phyloP scores from a whole-genome alignment of 2,329 filamentous ascomycete species.

The Cryphonectria nitschkei region DNA sequence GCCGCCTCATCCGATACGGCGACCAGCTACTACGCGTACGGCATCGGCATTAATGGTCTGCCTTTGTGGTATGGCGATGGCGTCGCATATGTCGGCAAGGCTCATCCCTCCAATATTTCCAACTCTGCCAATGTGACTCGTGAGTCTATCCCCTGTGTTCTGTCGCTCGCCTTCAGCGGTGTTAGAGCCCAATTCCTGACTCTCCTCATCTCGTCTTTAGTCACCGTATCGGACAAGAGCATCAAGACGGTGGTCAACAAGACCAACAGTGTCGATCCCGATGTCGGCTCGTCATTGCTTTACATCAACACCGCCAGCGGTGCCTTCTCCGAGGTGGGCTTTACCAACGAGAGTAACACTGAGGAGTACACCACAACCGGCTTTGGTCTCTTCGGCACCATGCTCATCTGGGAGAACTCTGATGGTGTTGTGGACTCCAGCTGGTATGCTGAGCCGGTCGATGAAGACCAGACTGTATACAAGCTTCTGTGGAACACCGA shows the following conservation, averaged over 20 bases:
- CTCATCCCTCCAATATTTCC: not conserved
- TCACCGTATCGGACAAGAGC: not conserved
- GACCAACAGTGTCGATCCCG: not conserved
- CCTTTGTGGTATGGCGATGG: slow-evolving; percentile 9
- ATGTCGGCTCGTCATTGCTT: not conserved
- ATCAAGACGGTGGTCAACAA: not conserved
- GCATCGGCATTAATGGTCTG: not conserved
- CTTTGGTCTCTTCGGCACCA: not conserved
- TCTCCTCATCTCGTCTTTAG: not conserved
- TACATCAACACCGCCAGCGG: slow-evolving; percentile 7
- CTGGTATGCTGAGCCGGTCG: slow-evolving; percentile 1
- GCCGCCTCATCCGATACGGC: not conserved
- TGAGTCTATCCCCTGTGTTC: not conserved
- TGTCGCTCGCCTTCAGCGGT: not conserved
- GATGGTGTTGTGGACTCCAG: not conserved
- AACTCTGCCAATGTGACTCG: slow-evolving; percentile 9
- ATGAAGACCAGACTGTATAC: not conserved
- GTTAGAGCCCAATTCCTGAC: not conserved
- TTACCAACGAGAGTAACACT: not conserved
- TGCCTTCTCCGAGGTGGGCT: not conserved
- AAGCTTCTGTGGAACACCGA: slow-evolving; percentile 8
- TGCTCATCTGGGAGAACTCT: not conserved
- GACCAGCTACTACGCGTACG: not conserved
- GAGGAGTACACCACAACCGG: not conserved
- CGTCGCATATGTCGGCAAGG: not conserved